phyloP scores from a whole-genome alignment of 116 monocot species.

The Cymodocea nodosa region DNA sequence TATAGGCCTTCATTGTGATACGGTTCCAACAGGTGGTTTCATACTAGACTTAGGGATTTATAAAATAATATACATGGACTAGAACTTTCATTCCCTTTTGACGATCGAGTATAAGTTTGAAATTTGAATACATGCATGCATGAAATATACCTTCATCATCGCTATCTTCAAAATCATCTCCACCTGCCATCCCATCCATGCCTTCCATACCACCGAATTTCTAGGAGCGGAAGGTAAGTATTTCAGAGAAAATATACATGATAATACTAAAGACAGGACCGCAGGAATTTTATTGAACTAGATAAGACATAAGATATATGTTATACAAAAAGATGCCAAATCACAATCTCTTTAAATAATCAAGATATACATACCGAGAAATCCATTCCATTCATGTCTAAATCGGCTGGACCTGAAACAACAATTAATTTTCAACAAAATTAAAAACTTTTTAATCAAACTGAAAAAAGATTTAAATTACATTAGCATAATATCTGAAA shows the following conservation, averaged over 20 bases:
- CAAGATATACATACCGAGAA: conserved; percentile 47
- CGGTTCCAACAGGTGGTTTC: too few species aligned
- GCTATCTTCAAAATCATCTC: conserved; percentile 5
- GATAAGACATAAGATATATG: background rate
- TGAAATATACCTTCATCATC: conserved; percentile 3
- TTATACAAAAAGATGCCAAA: background rate
- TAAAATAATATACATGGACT: too few species aligned
- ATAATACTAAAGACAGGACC: background rate
- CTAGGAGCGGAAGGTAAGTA: conserved; percentile 8
- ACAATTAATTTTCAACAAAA: background rate
- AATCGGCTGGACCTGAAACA: conserved; percentile 16
- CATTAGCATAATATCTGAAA: too few species aligned
- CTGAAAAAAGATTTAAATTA: too few species aligned
- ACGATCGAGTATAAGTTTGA: too few species aligned
- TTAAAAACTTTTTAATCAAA: too few species aligned
- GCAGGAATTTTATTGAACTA: background rate
- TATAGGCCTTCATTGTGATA: too few species aligned
- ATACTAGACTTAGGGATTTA: too few species aligned
- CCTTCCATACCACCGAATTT: conserved; percentile 41
- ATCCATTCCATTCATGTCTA: conserved; percentile 79
- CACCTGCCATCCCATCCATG: background rate
- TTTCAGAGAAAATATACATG: background rate
- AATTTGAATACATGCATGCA: background rate
- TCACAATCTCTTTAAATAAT: background rate
- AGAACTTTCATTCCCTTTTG: too few species aligned